These are phyloP conservation scores for Setaria italica DNA, from an alignment of 202 grass and related monocot genomes.

Conservation along the genomic window DNA sequence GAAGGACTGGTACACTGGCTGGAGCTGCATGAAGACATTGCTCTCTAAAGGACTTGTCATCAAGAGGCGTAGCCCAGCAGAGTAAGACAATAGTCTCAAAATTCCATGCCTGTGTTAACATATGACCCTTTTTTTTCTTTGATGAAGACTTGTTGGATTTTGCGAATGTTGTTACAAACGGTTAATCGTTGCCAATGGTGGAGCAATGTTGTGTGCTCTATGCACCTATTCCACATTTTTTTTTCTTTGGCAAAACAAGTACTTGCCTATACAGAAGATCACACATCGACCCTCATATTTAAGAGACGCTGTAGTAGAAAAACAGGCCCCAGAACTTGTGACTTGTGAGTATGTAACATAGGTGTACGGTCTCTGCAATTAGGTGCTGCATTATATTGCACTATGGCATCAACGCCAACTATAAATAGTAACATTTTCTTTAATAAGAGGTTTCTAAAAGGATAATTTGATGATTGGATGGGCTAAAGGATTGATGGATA, in stretches of 20 bases:
- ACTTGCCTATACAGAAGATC: neutral
- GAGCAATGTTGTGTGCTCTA: neutral
- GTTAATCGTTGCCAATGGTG: neutral
- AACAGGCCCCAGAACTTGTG: neutral
- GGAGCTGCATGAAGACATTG: slow-evolving; percentile 90
- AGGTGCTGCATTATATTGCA: neutral
- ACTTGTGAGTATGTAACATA: neutral
- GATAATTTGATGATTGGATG: neutral
- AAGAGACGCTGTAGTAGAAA: neutral
- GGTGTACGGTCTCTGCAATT: neutral
- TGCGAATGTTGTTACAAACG: neutral
- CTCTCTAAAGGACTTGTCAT: slow-evolving; percentile 56
- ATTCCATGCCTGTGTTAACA: slow-evolving; percentile 17
- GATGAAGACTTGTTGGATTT: slow-evolving; percentile 1
- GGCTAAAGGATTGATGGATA: slow-evolving; percentile 1
- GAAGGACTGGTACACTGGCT: slow-evolving; percentile 83
- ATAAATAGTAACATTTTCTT: neutral
- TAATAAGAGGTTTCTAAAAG: neutral
- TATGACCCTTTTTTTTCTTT: neutral
- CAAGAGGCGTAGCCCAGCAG: slow-evolving; percentile 69
- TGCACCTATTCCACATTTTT: neutral
- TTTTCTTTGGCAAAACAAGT: neutral
- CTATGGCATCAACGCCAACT: neutral
- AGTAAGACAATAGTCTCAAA: slow-evolving; percentile 53
- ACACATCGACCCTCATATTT: neutral